Evolutionary conservation across 2,329 filamentous ascomycete species (phyloP).

Genomic region (Aspergillus ochraceus): DNA sequence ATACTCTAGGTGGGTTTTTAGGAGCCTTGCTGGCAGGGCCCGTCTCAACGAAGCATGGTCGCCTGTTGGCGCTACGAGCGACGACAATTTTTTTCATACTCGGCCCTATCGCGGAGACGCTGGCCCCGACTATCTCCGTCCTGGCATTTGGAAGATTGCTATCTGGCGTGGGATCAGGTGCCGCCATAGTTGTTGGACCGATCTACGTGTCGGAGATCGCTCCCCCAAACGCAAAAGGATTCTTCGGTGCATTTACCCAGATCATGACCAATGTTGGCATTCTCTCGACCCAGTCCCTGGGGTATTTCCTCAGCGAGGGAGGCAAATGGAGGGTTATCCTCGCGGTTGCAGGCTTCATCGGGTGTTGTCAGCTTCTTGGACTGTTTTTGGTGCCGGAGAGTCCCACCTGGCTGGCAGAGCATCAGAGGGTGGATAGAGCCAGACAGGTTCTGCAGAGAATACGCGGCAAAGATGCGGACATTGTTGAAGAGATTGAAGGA

Average conservation of each 20-base stretch:
- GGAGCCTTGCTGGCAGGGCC: slow-evolving; percentile 81
- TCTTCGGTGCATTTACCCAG: slow-evolving; percentile 82
- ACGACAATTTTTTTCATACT: slow-evolving; percentile 74
- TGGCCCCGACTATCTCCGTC: slow-evolving; percentile 65
- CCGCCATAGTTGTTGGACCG: slow-evolving; percentile 87
- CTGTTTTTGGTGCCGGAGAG: slow-evolving; percentile 82
- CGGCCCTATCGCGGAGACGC: slow-evolving; percentile 73
- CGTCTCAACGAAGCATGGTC: slow-evolving; percentile 73
- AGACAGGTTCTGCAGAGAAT: slow-evolving; percentile 71
- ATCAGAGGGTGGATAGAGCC: slow-evolving; percentile 62
- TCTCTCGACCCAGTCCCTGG: slow-evolving; percentile 75
- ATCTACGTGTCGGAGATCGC: slow-evolving; percentile 93
- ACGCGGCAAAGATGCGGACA: slow-evolving; percentile 66
- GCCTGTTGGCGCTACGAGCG: slow-evolving; percentile 72
- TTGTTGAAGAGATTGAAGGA: slow-evolving; percentile 69
- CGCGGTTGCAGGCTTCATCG: slow-evolving; percentile 69
- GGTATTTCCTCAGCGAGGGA: slow-evolving; percentile 81
- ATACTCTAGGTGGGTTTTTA: slow-evolving; percentile 82
- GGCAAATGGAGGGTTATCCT: slow-evolving; percentile 83
- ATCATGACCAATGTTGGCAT: slow-evolving; percentile 94
- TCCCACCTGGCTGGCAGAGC: slow-evolving; percentile 77
- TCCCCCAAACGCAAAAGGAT: slow-evolving; percentile 69
- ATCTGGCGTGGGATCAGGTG: slow-evolving; percentile 81
- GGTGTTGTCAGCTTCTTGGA: slow-evolving; percentile 64
- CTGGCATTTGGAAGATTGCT: slow-evolving; percentile 75